A percentile compares a stretch with the other conserved stretches of the same genome.
Conservation (phyloP, 805 yeast species). For the Clavispora phyllophila region DNA sequence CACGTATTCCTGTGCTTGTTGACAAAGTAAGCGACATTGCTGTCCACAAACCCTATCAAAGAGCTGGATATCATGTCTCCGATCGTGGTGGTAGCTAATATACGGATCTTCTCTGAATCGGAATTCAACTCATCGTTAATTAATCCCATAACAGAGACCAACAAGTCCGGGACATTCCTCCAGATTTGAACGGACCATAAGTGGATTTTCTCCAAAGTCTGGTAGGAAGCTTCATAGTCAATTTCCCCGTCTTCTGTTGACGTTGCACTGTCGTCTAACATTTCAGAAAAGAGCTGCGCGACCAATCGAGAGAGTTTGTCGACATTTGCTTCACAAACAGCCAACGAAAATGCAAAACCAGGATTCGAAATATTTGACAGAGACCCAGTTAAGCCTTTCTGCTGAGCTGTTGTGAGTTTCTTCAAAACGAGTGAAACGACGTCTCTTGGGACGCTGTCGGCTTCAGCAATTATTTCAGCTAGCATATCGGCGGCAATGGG, state of each 20-base stretch:
- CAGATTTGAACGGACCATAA: conserved; percentile 61
- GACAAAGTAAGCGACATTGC: conserved; percentile 54
- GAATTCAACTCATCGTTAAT: conserved; percentile 77
- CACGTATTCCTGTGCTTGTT: conserved; percentile 56
- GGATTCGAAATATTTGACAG: conserved; percentile 40
- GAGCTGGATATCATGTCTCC: conserved; percentile 50
- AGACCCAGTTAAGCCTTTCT: conserved; percentile 28
- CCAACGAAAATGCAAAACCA: conserved; percentile 59
- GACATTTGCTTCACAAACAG: conserved; percentile 62
- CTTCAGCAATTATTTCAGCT: conserved; percentile 68
- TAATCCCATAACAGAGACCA: conserved; percentile 70
- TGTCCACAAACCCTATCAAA: conserved; percentile 24
- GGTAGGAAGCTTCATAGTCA: conserved; percentile 19
- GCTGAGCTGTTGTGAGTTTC: conserved; percentile 29
- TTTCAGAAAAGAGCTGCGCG: conserved; percentile 76
- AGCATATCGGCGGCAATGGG: conserved; percentile 66
- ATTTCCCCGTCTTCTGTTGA: conserved; percentile 8
- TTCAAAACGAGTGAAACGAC: conserved; percentile 63
- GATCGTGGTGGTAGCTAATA: conserved; percentile 66
- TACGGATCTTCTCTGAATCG: conserved; percentile 56
- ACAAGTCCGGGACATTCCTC: conserved; percentile 70
- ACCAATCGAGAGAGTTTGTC: conserved; percentile 73
- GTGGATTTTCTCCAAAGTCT: conserved; percentile 58
- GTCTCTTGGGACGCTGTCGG: conserved; percentile 54
- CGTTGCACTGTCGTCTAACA: conserved; percentile 48